Base-by-base conservation (phyloP, 1,284 basidiomycete species). In the Hemileia vastatrix region DNA sequence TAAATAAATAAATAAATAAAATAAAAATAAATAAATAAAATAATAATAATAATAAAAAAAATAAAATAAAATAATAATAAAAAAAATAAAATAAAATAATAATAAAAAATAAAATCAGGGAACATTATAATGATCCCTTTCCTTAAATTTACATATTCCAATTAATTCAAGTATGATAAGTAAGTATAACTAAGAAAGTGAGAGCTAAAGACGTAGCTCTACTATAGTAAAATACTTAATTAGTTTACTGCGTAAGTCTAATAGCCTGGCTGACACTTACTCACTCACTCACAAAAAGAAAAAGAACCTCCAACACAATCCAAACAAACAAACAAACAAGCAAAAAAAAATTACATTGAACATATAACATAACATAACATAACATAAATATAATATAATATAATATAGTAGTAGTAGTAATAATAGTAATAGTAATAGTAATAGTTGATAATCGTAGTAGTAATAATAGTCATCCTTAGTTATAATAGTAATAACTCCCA, bases 1-100 rank as follows among this genome's bases (percentile, higher is more conserved):
- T n/a, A 19, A 66, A 23, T 31, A 63, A 50, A 31, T 56, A 53
- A 65, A 65, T 52, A 63, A 58, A 51, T 49, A 66, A 71, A 75
- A 76, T 71, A 78, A 73, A 71, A 72, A 74, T 69, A 68, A 73
- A 75, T 80, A 81, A 80, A 82, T 82, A 82, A 80, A 78, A 77
- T 72, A 81, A 79, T 74, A 77, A 77, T 72, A 72, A 64, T 63
- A 71, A 70, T 66, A 67, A 67, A 70, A 71, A 64, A 64, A 51
- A 70, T 65, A 57, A 68, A 54, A 63, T 48, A 57, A 63, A 66
- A 13, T 27, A 24, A 68, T 64, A 71, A 70, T 76, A 73, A 71
- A 74, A 76, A 33, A 66, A 65, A 64, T 64, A 63, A 71, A 68
- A 68, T 76, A 44, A 40, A 36, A 56, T 43, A 83, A 68, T 85